Evolutionary conservation across 257 asterid species (phyloP).

Genomic region (Ophiorrhiza pumila): DNA sequence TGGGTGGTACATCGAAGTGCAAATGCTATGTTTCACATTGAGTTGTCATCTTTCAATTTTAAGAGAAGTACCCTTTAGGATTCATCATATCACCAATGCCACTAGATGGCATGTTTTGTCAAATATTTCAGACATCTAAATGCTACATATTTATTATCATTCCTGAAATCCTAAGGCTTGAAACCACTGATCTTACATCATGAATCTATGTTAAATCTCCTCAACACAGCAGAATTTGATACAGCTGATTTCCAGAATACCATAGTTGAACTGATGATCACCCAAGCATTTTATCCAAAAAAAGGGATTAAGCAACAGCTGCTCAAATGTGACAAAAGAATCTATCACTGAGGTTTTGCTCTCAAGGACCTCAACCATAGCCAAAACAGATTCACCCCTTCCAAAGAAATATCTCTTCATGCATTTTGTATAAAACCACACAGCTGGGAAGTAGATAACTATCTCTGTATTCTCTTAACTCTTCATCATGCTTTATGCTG

Average conservation of each 20-base stretch:
- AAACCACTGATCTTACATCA: too few relatives aligned
- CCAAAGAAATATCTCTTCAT: background rate
- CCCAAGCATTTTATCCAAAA: background rate
- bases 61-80: too few relatives aligned
- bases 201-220: background rate
- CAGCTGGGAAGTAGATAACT: background rate
- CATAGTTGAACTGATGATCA: background rate
- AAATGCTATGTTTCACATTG: too few relatives aligned
- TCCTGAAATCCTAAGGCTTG: too few relatives aligned
- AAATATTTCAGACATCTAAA: too few relatives aligned
- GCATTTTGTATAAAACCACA: background rate
- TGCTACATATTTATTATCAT: background rate
- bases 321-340: background rate
- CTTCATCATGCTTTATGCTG: background rate
- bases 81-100: too few relatives aligned
- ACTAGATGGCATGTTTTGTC: too few relatives aligned
- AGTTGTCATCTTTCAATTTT: too few relatives aligned
- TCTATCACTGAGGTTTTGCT: background rate
- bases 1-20: too few relatives aligned
- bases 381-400: background rate
- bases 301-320: background rate
- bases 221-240: background rate
- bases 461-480: background rate
- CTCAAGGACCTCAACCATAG: background rate
- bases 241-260: background rate